Evolutionary conservation across 345 rosid species (phyloP).

Genomic region (Stellera chamaejasme): DNA sequence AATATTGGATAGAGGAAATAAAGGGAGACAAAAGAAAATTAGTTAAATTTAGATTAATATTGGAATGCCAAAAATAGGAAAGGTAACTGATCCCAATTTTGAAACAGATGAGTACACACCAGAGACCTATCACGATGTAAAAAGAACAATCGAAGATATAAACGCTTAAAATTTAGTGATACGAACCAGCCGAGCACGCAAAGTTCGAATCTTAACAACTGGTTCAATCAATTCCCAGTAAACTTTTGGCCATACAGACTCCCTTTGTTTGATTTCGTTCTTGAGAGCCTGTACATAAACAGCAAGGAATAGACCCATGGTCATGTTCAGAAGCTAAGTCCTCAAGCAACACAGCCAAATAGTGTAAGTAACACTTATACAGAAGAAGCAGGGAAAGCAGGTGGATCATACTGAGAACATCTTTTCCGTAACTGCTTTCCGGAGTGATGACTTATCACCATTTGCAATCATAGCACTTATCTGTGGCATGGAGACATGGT

Average conservation of each 20-base stretch:
- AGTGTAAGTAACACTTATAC: too few species aligned
- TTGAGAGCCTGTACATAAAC: conserved; percentile 46
- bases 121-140: too few species aligned
- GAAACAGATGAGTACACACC: neutral
- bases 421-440: conserved; percentile 79
- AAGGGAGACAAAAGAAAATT: too few species aligned
- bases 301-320: neutral
- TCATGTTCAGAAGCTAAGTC: too few species aligned
- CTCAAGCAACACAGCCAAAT: too few species aligned
- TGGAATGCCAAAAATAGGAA: too few species aligned
- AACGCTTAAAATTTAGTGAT: conserved; percentile 5
- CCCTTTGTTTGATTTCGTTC: conserved; percentile 82
- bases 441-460: conserved; percentile 64
- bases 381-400: conserved; percentile 4
- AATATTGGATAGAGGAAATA: neutral
- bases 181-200: conserved; percentile 90
- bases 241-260: conserved; percentile 59
- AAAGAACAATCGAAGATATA: neutral
- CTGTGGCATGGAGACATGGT: conserved; percentile 30
- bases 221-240: conserved; percentile 94
- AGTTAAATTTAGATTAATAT: too few species aligned
- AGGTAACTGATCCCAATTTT: neutral
- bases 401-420: conserved; percentile 82
- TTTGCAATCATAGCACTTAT: conserved; percentile 61
- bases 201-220: conserved; percentile 63